These are phyloP conservation scores for Iberis pinnata DNA, from an alignment of 345 rosid genomes.

Conservation along the genomic window DNA sequence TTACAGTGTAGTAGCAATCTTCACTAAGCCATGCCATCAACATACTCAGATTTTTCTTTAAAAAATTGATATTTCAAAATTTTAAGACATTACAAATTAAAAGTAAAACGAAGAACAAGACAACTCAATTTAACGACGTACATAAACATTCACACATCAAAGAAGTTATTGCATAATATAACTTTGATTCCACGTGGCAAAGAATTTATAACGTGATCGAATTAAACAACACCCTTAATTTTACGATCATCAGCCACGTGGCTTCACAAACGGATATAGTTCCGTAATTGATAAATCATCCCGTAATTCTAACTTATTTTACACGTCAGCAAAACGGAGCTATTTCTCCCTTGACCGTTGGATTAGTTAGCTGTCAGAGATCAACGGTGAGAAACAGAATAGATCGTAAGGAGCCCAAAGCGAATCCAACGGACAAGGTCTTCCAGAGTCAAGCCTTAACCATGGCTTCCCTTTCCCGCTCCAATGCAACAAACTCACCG, in stretches of 20 bases:
- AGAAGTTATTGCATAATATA: background rate
- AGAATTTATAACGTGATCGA: too few species aligned
- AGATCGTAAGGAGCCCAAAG: conserved; percentile 64
- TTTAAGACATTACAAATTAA: too few species aligned
- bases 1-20: too few species aligned
- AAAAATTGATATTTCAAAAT: too few species aligned
- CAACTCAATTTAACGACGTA: too few species aligned
- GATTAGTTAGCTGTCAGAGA: conserved; percentile 44
- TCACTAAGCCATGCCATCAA: too few species aligned
- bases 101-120: too few species aligned
- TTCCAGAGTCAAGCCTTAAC: conserved; percentile 52
- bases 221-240: too few species aligned
- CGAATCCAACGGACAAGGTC: conserved; percentile 59
- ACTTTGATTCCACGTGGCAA: too few species aligned
- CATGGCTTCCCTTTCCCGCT: conserved; percentile 72
- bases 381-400: conserved; percentile 44
- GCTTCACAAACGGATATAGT: background rate
- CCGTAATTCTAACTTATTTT: too few species aligned
- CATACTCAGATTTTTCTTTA: too few species aligned
- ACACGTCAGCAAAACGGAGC: conserved; percentile 18
- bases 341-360: conserved; percentile 13
- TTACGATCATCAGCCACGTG: conserved; percentile 14
- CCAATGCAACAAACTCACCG: conserved; percentile 59
- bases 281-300: background rate
- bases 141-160: too few species aligned